phyloP scores from a whole-genome alignment of 2,329 filamentous ascomycete species.

The Nannizziopsis barbatae region DNA sequence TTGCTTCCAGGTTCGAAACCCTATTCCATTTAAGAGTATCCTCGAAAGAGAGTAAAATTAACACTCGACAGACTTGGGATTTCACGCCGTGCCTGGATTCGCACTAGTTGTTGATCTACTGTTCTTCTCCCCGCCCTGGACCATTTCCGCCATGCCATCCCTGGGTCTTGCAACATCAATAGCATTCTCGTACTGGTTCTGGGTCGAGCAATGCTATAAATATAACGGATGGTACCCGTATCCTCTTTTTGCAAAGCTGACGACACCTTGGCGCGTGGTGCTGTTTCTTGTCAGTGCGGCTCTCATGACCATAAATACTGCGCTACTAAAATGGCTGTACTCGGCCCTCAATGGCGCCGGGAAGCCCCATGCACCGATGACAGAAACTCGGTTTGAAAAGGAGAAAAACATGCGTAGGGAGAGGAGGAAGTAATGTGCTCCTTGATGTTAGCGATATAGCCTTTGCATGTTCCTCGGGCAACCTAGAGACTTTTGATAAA shows the following conservation, averaged over 20 bases:
- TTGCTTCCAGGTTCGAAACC: constrained; percentile 20
- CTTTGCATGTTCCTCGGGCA: too few relatives aligned
- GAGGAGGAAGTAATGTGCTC: not conserved
- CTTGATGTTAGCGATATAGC: too few relatives aligned
- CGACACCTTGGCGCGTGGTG: constrained; percentile 52
- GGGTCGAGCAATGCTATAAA: constrained; percentile 50
- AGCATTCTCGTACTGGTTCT: constrained; percentile 52
- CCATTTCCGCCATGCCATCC: constrained; percentile 42
- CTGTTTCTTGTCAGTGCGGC: constrained; percentile 60
- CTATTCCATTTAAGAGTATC: too few relatives aligned
- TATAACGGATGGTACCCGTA: constrained; percentile 67
- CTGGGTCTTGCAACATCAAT: constrained; percentile 40
- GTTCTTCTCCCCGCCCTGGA: constrained; percentile 51
- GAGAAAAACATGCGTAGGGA: not conserved
- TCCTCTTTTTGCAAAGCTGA: constrained; percentile 63
- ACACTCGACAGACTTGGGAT: constrained; percentile 30
- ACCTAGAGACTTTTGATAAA: too few relatives aligned
- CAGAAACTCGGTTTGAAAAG: not conserved
- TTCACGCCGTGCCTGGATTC: constrained; percentile 44
- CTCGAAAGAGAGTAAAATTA: not conserved
- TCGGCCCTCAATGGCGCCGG: constrained; percentile 36
- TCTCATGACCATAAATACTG: constrained; percentile 60
- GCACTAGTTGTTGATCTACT: constrained; percentile 46
- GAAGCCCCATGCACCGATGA: not conserved
- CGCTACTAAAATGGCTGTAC: constrained; percentile 59